Base-by-base conservation (phyloP, 1,284 basidiomycete genomes). In the Ustilago vetiveriae region DNA sequence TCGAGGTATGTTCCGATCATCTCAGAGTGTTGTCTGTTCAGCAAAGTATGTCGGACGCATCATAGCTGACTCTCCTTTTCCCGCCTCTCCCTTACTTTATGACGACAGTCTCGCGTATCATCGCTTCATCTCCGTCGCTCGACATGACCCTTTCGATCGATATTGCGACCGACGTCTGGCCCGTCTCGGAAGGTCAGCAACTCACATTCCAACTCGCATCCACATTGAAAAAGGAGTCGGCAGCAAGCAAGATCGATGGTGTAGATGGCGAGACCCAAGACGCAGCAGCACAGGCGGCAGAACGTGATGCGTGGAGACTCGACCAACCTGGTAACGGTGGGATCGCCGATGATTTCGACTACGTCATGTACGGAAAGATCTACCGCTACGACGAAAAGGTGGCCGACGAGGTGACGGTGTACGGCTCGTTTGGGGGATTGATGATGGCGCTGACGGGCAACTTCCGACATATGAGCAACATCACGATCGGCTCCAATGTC, bases 331-430 rank as follows among this genome's bases (percentile, higher is more conserved):
- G 92, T 4, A 86, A 88, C 72, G 86, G 90, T 79, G 94, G 94
- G 0, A 83, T 98, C 27, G 94, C 97, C 67, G 92, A 94, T 63
- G 94, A 98, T 74, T 98, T 93, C 78, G 95, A 98, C 81, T 98
- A 98, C 85, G 95, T 98, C 70, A 97, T 98, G 94, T 94, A 92
- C 82, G 95, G 95, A 39, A 98, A 96, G 88, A 90, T 98, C 42
- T 98, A 98, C 86, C 93, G 94, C 82, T 97, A 96, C 82, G 95
- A 98, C 82, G 90, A 92, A 24, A 90, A 89, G 69, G 88, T 88
- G 21, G 86, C 88, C 36, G 92, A 93, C 73, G 87, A 88, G 75
- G 92, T 94, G 48, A 97, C 94, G 26, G 94, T 90, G 27, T 98
- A 98, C 82, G 90, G 90, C 42, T 97, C 93, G 4, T 98, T 96